A percentile compares a stretch with the other conserved stretches of the same genome.
Conservation (phyloP, 768 basidiomycete species). For the Hortiboletus campestris region DNA sequence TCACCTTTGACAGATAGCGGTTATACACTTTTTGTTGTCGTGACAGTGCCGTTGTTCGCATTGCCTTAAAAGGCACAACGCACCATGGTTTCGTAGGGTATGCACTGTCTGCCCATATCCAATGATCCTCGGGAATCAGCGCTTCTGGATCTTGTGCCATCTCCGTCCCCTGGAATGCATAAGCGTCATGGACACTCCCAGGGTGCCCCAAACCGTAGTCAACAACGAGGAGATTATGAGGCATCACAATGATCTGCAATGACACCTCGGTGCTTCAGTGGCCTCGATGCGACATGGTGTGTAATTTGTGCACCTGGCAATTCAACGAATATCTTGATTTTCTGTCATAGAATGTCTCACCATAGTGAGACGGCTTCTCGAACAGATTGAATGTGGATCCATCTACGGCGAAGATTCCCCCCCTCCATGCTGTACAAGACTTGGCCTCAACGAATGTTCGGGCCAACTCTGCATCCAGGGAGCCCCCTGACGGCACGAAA, state of each 20-base stretch:
- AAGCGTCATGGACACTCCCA: constrained; percentile 7
- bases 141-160: neutral
- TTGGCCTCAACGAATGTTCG: too few species aligned
- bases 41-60: neutral
- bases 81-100: constrained; percentile 11
- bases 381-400: too few species aligned
- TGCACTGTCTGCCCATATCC: constrained; percentile 15
- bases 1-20: constrained; percentile 5
- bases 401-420: too few species aligned
- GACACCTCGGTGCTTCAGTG: too few species aligned
- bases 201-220: constrained; percentile 7
- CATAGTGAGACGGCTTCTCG: too few species aligned
- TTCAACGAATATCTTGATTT: too few species aligned
- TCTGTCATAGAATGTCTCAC: too few species aligned
- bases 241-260: neutral
- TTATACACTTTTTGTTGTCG: constrained; percentile 4
- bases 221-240: constrained; percentile 2
- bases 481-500: too few species aligned
- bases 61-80: neutral
- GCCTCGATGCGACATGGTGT: too few species aligned
- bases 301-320: too few species aligned
- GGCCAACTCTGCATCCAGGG: too few species aligned
- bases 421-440: too few species aligned
- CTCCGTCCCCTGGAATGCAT: constrained; percentile 2
- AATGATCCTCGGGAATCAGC: neutral